These are phyloP conservation scores for Neurospora pannonica DNA, from an alignment of 495 filamentous ascomycete genomes.

Conservation along the genomic window DNA sequence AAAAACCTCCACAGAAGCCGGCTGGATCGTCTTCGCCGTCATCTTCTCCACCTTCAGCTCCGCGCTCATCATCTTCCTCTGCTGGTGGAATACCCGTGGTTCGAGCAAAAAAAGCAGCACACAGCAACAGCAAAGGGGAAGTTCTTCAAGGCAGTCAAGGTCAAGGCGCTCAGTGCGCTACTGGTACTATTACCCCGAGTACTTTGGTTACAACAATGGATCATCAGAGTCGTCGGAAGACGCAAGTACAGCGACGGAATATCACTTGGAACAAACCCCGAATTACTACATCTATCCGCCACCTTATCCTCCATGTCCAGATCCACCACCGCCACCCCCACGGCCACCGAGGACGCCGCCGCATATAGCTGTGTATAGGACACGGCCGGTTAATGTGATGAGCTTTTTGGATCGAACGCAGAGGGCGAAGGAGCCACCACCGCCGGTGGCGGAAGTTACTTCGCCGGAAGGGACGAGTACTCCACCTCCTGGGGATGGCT, in stretches of 20 bases:
- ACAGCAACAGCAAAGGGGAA: neutral
- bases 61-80: neutral
- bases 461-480: neutral
- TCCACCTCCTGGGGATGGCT: neutral
- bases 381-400: neutral
- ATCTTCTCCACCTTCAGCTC: neutral
- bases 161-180: neutral
- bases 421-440: neutral
- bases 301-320: neutral
- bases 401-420: neutral
- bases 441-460: neutral
- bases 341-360: neutral
- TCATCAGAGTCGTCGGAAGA: neutral
- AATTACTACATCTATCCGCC: neutral
- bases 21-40: neutral
- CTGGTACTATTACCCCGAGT: neutral
- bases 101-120: neutral
- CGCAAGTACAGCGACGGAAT: neutral
- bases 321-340: neutral
- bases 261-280: neutral
- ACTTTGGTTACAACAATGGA: neutral
- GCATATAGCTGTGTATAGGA: neutral
- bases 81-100: neutral
- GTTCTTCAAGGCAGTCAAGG: neutral
- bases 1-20: neutral